phyloP scores from a whole-genome alignment of 2,329 filamentous ascomycete genomes.

The Zarea fungicola region DNA sequence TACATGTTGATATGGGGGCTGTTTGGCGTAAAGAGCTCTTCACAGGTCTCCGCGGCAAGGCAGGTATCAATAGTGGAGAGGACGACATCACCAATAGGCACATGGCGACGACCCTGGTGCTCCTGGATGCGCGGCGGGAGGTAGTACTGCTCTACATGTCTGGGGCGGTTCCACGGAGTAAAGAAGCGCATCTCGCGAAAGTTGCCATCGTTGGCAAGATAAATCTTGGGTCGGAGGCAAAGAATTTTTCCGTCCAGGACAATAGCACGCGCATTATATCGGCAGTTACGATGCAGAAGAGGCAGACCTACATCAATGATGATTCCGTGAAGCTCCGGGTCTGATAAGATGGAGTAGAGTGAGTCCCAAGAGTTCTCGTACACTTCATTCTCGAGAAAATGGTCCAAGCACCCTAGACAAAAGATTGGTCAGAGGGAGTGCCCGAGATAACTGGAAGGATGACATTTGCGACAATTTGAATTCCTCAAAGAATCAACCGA shows the following conservation, averaged over 20 bases:
- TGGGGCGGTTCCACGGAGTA: constrained; percentile 33
- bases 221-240: constrained; percentile 19
- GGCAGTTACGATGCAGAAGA: constrained; percentile 27
- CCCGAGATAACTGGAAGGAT: constrained; percentile 14
- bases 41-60: constrained; percentile 37
- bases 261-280: constrained; percentile 34
- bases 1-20: constrained; percentile 48
- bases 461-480: background rate
- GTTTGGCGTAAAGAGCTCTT: constrained; percentile 29
- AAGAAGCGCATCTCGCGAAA: constrained; percentile 38
- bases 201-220: constrained; percentile 31
- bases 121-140: constrained; percentile 27
- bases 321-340: constrained; percentile 25
- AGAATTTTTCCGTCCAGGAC: constrained; percentile 25
- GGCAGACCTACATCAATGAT: constrained; percentile 27
- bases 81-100: constrained; percentile 37
- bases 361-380: constrained; percentile 29
- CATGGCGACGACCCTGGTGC: constrained; percentile 28
- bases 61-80: constrained; percentile 34
- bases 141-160: constrained; percentile 32
- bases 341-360: constrained; percentile 27
- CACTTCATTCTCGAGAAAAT: constrained; percentile 28
- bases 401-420: constrained; percentile 30
- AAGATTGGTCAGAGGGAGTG: too few species aligned
- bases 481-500: background rate